Evolutionary conservation across 2,329 filamentous ascomycete species (phyloP), one percentile per base, ranked within the genome.

Genomic region (Diaporthe sp.): DNA sequence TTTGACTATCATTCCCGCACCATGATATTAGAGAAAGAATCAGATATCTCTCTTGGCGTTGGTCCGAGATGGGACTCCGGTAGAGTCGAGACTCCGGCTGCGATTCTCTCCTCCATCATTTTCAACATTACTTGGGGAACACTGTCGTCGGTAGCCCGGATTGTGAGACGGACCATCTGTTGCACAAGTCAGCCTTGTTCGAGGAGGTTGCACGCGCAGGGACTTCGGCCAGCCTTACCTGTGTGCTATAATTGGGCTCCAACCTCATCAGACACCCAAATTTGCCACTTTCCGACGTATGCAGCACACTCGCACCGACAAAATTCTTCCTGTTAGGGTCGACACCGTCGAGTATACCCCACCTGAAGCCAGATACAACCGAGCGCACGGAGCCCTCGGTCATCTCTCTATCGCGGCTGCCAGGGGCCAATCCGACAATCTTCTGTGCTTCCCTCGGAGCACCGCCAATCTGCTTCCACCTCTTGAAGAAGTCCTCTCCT

Each of bases 401-500:
- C 76, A 97, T 90, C 76, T 93, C 92, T 74, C 90, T 87, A 17
- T 88, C 87, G 72, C 89, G 88, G 76, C 84, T 88, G 37, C 88
- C 88, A 1, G 82, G 82, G 1, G 86, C 84, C 15, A 96, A 82
- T 0, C 92, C 92, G 83, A 99, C 97, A 42, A 98, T 95, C 63
- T 90, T 90, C 82, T 99, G 97, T 0, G 94, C 92, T 83, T 99
- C 97, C 39, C 97, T 91, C 1, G 96, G 93, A 2, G 91, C 91
- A 7, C 94, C 95, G 17, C 97, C 97, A 79, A 99, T 98, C 85
- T 99, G 97, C 88, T 98, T 97, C 97, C 97, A 99, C 69, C 97
- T 90, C 88, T 97, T 98, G 90, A 99, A 99, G 85, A 98, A 99
- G 81, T 99, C 97, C 70, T 99, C 97, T 0, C 93, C 92, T 9